Evolutionary conservation across 1,284 basidiomycete species (phyloP), one percentile per base, ranked within the genome.

Genomic region (Xerocomus subilludens): DNA sequence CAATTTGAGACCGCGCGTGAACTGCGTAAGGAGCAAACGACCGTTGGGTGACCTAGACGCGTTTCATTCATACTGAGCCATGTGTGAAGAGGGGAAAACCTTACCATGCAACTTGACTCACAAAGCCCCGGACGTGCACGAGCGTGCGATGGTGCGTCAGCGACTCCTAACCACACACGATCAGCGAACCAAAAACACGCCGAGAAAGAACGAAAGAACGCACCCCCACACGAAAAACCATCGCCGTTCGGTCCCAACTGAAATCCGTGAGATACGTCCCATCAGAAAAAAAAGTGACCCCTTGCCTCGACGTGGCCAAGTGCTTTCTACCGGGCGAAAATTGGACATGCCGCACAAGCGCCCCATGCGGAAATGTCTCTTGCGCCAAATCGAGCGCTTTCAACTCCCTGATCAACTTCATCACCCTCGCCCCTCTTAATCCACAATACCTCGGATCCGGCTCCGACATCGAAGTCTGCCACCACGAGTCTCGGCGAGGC

Each of bases 91-190:
- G 16, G 3, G 30, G 36, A 32, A 27, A 30, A 6, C 70, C 38
- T 75, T 74, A 91, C 93, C 93, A 95, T 51, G 93, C 92, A 14
- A 94, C 93, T 83, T 94, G 93, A 66, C 91, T 90, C 51, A 94
- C 91, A 77, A 94, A 94, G 27, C 93, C 92, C 77, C 90, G 89
- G 11, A 92, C 87, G 76, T 94, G 93, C 2, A 91, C 91, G n/a
- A 94, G 88, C 30, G 90, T 88, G 64, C 91, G 89, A 80, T 93
- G 92, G 7, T 87, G 86, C 6, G 84, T 82, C 73, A 92, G 88
- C 21, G 88, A 88, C 73, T 91, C 88, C 90, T 91, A 70, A 30
- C 25, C 23, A 56, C 10, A 38, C 25, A 32, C n/a, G 27, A n/a
- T 67, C 51, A 80, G 47, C 27, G n/a, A 25, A 49, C 20, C 18